These are phyloP conservation scores for Leishmania lainsoni DNA, from an alignment of 208 protist genomes.

Conservation along the genomic window DNA sequence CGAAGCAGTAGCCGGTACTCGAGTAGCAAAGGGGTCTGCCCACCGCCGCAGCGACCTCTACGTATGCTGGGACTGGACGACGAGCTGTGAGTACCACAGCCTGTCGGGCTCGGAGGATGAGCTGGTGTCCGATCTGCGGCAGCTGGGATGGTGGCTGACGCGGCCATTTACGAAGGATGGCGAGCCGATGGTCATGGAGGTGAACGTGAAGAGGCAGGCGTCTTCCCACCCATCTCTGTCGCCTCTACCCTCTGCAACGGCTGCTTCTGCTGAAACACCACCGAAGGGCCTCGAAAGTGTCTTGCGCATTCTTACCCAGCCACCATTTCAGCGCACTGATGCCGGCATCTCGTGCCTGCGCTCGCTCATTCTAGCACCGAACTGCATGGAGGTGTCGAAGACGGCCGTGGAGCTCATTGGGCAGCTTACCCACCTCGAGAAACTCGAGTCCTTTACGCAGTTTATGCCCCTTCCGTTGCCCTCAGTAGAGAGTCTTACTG, in stretches of 20 bases:
- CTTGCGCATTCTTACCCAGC: constrained; percentile 11
- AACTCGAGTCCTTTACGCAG: constrained; percentile 23
- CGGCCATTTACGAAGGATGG: neutral
- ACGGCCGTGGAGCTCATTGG: constrained; percentile 5
- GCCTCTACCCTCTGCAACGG: neutral
- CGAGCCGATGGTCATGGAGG: constrained; percentile 25
- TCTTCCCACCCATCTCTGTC: neutral
- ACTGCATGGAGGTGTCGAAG: constrained; percentile 3
- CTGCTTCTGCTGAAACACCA: neutral
- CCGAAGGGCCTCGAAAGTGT: constrained; percentile 2
- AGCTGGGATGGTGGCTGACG: constrained; percentile 23
- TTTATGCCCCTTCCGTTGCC: constrained; percentile 8
- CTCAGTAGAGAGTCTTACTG: neutral
- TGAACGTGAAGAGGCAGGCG: constrained; percentile 20
- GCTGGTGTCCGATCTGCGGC: constrained; percentile 11
- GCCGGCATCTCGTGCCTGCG: constrained; percentile 23
- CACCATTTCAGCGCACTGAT: constrained; percentile 22
- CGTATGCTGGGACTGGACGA: constrained; percentile 16
- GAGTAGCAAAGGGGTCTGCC: neutral
- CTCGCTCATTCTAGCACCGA: constrained; percentile 13
- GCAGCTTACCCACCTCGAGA: constrained; percentile 17
- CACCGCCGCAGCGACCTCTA: constrained; percentile 23
- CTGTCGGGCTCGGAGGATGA: constrained; percentile 14
- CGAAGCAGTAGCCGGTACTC: constrained; percentile 18
- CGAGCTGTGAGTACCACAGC: constrained; percentile 23